These are phyloP conservation scores for Kurtzmaniella fragi DNA, from an alignment of 805 yeast species.

Conservation along the genomic window DNA sequence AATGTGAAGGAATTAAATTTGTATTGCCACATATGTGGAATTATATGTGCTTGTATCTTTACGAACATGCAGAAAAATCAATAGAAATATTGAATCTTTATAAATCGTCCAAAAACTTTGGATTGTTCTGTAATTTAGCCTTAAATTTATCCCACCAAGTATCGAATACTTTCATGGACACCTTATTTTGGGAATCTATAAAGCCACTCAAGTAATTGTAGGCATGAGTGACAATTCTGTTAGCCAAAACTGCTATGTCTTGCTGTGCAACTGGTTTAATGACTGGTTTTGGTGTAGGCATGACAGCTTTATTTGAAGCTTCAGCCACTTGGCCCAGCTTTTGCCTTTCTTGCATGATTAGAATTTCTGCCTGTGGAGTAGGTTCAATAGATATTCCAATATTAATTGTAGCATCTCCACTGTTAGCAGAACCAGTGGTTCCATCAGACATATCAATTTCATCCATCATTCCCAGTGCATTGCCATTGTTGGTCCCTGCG, in stretches of 20 bases:
- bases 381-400: slow-evolving; percentile 95
- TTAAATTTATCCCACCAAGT: slow-evolving; percentile 95
- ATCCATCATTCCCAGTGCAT: slow-evolving; percentile 6
- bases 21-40: background rate
- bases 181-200: slow-evolving; percentile 72
- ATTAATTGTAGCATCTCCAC: slow-evolving; percentile 29
- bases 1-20: too few relatives aligned
- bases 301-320: slow-evolving; percentile 13
- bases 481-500: slow-evolving; percentile 20
- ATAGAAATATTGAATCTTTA: slow-evolving; percentile 1
- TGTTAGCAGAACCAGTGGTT: slow-evolving; percentile 20
- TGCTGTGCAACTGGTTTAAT: slow-evolving; percentile 16
- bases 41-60: background rate
- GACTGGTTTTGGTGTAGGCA: slow-evolving; percentile 14
- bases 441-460: slow-evolving; percentile 38
- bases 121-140: slow-evolving; percentile 70
- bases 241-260: slow-evolving; percentile 58
- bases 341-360: slow-evolving; percentile 41
- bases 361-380: slow-evolving; percentile 55
- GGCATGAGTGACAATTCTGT: slow-evolving; percentile 86
- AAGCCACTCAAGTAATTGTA: slow-evolving; percentile 90
- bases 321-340: slow-evolving; percentile 9
- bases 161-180: slow-evolving; percentile 82
- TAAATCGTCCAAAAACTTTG: slow-evolving; percentile 62
- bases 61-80: too few relatives aligned